Conservation (phyloP, 2,329 filamentous ascomycete species). For the Passalora sequoiae region DNA sequence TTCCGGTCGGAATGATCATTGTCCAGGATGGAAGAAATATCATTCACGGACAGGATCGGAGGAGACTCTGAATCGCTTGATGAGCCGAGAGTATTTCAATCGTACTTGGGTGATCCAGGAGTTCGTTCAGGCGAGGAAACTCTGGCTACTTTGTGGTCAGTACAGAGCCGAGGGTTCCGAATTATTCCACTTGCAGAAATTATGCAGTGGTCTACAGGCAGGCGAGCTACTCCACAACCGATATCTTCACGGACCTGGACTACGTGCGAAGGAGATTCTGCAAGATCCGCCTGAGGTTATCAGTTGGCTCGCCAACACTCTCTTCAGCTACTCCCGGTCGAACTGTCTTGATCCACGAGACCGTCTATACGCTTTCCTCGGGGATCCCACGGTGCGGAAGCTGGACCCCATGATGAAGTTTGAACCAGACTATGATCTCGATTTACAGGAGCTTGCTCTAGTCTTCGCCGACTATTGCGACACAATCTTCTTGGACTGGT, state of each 20-base stretch:
- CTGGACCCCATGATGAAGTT: neutral
- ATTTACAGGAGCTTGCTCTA: neutral
- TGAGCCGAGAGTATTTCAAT: neutral
- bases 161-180: neutral
- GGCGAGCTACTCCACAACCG: neutral
- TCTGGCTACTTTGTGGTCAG: neutral
- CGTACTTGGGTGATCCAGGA: constrained; percentile 1
- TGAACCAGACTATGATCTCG: neutral
- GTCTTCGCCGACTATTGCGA: neutral
- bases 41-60: neutral
- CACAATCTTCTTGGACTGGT: neutral
- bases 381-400: neutral
- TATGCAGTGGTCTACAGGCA: neutral
- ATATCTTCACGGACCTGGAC: neutral
- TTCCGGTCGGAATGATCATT: neutral
- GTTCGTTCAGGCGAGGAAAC: neutral
- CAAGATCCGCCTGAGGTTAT: neutral
- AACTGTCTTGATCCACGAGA: neutral
- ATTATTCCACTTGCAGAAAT: neutral
- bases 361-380: neutral
- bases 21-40: neutral
- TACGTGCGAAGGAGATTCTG: neutral
- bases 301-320: neutral
- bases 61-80: neutral
- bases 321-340: constrained; percentile 2